Base-by-base conservation (phyloP, 768 basidiomycete species). In the Lactarius psammicola region DNA sequence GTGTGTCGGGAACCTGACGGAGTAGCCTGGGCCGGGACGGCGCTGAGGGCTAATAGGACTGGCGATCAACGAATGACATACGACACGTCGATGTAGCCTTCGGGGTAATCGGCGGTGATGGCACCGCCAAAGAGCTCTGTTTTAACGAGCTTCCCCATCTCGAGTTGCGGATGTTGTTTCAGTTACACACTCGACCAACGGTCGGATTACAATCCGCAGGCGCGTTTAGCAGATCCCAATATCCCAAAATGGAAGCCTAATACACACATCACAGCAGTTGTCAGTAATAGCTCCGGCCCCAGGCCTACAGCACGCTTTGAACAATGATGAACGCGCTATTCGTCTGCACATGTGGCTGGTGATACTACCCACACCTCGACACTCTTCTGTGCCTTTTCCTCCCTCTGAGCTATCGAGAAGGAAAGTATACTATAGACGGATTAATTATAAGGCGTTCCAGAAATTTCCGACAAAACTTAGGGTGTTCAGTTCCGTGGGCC, bases 1-100 rank as follows among this genome's bases (percentile, higher is more conserved):
- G 96, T 4, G 86, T 94, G 74, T 98, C 90, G 17, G 97, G 95
- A 15, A 99, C 81, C 77, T 98, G 92, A 61, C 96, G 92, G 7
- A 87, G 65, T 58, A 81, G 78, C 65, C 88, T 89, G 72, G 36
- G 55, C 49, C 64, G 36, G n/a, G 53, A 46, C 38, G 59, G 65
- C 4, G 49, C 44, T 34, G 51, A 28, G 36, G 36, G 58, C n/a
- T 56, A 49, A 46, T 49, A 9, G n/a, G 61, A 49, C 6, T 56
- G 59, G 62, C 42, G 33, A 34, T 49, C n/a, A 26, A 55, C 36
- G 15, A n/a, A 49, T 31, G 15, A 23, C 67, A 78, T 78, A 97
- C 96, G 94, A 92, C 59, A 88, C 94, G 78, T 99, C 96, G 61
- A 92, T 70, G 66, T 93, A 84, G 64, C 76, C 66, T 1, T 69